A percentile compares a stretch with the other conserved stretches of the same genome.
Evolutionary conservation across 2,329 filamentous ascomycete genomes (phyloP).

Genomic region (Curvularia eragrostidis): DNA sequence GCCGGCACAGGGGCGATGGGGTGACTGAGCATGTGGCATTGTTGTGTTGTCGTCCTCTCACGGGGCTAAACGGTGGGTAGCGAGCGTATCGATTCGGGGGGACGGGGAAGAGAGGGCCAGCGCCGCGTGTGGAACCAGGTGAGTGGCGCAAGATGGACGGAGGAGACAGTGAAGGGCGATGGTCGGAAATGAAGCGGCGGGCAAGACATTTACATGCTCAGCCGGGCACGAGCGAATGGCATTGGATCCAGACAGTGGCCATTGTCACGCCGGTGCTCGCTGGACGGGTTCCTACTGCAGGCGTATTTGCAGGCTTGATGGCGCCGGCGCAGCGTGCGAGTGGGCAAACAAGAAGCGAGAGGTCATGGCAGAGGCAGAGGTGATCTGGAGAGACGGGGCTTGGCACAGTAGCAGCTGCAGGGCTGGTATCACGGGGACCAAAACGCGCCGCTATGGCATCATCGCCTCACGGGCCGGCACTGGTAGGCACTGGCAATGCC

Average conservation of each 20-base stretch:
- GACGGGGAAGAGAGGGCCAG: conserved; percentile 36
- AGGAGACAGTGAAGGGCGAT: conserved; percentile 26
- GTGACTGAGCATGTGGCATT: conserved; percentile 43
- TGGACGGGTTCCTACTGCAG: conserved; percentile 43
- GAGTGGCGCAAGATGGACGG: conserved; percentile 27
- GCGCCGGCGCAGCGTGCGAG: conserved; percentile 32
- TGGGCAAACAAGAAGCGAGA: conserved; percentile 39
- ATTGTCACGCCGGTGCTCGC: conserved; percentile 38
- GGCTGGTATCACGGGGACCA: conserved; percentile 25
- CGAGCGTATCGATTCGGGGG: conserved; percentile 26
- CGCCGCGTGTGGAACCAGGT: conserved; percentile 38
- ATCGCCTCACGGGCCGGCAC: conserved; percentile 23
- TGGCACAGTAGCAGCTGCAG: conserved; percentile 15
- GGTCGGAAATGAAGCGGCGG: conserved; percentile 41
- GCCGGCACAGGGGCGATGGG: conserved; percentile 30
- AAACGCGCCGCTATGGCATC: conserved; percentile 18
- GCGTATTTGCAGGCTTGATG: conserved; percentile 39
- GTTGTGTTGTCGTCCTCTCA: conserved; percentile 37
- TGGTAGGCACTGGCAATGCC: conserved; percentile 24
- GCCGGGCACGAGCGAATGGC: conserved; percentile 25
- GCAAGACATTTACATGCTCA: conserved; percentile 42
- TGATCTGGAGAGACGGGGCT: conserved; percentile 14
- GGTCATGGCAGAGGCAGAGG: conserved; percentile 18
- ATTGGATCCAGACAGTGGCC: conserved; percentile 33
- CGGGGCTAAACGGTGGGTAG: conserved; percentile 19